These are phyloP conservation scores for Cyclotella atomus DNA, from an alignment of 108 stramenopile genomes.

Conservation along the genomic window DNA sequence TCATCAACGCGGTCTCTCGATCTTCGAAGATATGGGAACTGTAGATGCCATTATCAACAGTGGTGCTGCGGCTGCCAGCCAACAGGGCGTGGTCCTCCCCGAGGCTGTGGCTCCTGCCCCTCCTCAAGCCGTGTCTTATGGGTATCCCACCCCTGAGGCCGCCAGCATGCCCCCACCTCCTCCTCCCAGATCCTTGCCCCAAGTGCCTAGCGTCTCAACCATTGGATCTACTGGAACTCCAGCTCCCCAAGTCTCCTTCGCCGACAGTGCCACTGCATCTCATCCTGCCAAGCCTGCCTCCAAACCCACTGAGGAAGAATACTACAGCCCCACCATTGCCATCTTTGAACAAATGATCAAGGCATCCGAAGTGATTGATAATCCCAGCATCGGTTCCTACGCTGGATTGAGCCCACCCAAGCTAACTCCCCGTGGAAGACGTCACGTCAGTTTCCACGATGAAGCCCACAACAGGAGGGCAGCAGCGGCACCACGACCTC, in stretches of 20 bases:
- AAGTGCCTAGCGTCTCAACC: background rate
- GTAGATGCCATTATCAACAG: slow-evolving; percentile 53
- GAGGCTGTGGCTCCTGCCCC: background rate
- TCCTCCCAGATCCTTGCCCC: slow-evolving; percentile 10
- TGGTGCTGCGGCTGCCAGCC: slow-evolving; percentile 15
- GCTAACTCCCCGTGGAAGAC: slow-evolving; percentile 20
- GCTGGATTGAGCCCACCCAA: slow-evolving; percentile 40
- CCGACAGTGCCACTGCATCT: slow-evolving; percentile 6
- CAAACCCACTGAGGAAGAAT: slow-evolving; percentile 26
- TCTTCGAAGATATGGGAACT: slow-evolving; percentile 48
- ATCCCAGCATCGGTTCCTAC: slow-evolving; percentile 11
- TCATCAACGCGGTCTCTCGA: slow-evolving; percentile 48
- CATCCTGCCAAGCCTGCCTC: background rate
- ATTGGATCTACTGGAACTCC: slow-evolving; percentile 23
- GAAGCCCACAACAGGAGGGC: background rate
- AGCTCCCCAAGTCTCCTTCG: slow-evolving; percentile 31
- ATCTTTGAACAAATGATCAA: slow-evolving; percentile 56
- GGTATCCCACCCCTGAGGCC: background rate
- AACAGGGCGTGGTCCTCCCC: slow-evolving; percentile 7
- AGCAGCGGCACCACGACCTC: background rate
- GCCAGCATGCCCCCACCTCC: background rate
- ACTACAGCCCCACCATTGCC: slow-evolving; percentile 43
- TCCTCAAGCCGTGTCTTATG: background rate
- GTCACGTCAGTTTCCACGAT: background rate
- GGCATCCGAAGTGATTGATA: slow-evolving; percentile 38